phyloP scores from a whole-genome alignment of 2,329 filamentous ascomycete species.

The Phialophora macrospora region DNA sequence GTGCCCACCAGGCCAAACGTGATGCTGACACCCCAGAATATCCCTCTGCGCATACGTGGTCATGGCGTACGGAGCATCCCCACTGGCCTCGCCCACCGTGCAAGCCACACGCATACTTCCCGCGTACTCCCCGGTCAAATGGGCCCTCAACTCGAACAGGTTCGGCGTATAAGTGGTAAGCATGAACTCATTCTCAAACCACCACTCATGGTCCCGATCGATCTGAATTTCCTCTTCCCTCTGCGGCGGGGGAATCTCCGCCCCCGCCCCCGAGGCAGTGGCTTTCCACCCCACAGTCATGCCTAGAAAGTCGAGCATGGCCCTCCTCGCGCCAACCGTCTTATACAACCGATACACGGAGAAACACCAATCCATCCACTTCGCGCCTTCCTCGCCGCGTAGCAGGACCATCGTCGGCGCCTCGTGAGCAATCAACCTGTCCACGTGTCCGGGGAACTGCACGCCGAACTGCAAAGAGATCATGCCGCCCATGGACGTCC shows the following conservation, averaged over 20 bases:
- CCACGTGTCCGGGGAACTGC: conserved; percentile 5
- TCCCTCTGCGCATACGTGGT: conserved; percentile 11
- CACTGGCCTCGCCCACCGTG: conserved; percentile 6
- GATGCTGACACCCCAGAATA: conserved; percentile 7
- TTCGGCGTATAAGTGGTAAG: conserved; percentile 4
- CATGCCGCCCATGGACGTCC: conserved; percentile 12
- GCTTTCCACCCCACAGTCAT: neutral
- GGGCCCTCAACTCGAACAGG: neutral
- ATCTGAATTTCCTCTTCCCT: neutral
- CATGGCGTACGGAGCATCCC: conserved; percentile 9
- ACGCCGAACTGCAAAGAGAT: conserved; percentile 8
- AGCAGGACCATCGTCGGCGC: conserved; percentile 4
- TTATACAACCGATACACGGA: neutral
- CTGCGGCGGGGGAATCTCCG: neutral
- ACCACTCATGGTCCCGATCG: conserved; percentile 4
- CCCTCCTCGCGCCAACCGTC: neutral
- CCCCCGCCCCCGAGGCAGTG: neutral
- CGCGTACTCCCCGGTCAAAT: neutral
- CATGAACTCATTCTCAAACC: conserved; percentile 13
- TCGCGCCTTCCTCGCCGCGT: neutral
- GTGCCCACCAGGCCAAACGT: conserved; percentile 13
- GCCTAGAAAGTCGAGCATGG: neutral
- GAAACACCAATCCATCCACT: neutral
- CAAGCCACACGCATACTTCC: neutral
- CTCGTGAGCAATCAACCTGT: conserved; percentile 11